Evolutionary conservation across 805 yeast species (phyloP).

Genomic region (Cyberlindnera subsufficiens): DNA sequence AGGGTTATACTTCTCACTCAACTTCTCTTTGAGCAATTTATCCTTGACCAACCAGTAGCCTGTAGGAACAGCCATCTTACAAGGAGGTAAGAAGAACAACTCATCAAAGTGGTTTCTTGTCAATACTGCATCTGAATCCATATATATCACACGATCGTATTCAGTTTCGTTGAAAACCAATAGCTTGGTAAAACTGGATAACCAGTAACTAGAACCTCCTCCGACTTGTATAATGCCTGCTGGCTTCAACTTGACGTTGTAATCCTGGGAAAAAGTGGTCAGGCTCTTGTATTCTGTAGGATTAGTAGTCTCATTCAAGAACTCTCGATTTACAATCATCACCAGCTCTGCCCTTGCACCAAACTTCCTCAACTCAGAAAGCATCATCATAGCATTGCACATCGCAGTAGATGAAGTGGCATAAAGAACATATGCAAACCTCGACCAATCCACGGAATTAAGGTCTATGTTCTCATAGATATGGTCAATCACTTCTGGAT

Average conservation of each 20-base stretch:
- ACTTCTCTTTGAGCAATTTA: conserved; percentile 18
- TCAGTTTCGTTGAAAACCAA: conserved; percentile 42
- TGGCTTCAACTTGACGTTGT: conserved; percentile 14
- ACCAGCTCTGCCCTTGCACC: conserved; percentile 41
- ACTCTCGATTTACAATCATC: conserved; percentile 32
- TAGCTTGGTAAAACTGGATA: conserved; percentile 48
- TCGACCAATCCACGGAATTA: conserved; percentile 32
- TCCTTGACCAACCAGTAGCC: conserved; percentile 34
- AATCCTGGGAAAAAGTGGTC: conserved; percentile 3
- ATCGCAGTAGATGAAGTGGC: conserved; percentile 49
- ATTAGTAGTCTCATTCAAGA: conserved; percentile 18
- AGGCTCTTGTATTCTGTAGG: conserved; percentile 9
- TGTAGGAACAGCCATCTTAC: conserved; percentile 40
- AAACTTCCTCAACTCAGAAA: conserved; percentile 31
- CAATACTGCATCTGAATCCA: conserved; percentile 51
- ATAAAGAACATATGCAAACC: conserved; percentile 54
- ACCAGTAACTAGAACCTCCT: conserved; percentile 31
- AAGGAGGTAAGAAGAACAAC: conserved; percentile 43
- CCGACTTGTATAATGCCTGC: conserved; percentile 13
- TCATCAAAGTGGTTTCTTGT: conserved; percentile 42
- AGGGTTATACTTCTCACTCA: conserved; percentile 14
- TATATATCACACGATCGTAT: conserved; percentile 47
- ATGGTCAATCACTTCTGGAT: conserved; percentile 20
- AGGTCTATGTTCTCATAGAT: conserved; percentile 14
- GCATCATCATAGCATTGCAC: conserved; percentile 46